Base-by-base conservation (phyloP, 2,329 filamentous ascomycete genomes). In the Sclerotinia glacialis region DNA sequence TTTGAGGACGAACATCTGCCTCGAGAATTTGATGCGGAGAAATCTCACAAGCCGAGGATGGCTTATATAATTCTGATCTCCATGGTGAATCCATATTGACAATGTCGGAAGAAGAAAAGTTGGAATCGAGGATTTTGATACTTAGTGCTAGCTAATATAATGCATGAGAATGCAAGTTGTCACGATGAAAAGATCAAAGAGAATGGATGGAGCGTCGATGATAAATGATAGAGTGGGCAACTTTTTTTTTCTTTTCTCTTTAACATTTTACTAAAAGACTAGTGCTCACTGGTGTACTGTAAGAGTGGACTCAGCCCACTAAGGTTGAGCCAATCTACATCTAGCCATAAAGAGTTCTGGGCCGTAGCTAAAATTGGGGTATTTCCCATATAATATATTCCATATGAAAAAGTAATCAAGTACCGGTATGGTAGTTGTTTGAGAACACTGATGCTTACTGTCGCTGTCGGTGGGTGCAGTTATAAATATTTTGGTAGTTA, bases 31-130 rank as follows among this genome's bases (percentile, higher is more conserved):
- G 44, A 37, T 67, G 61, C 44, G 70, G 70, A 21, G 70, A 64
- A n/a, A 72, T 65, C 64, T 72, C 72, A 65, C 71, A 72, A 44
- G 67, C 72, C 67, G 71, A 71, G 40, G 72, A 73, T 21, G 69
- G 68, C 18, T 34, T 67, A 46, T 72, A 72, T 62, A 68, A 66
- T n/a, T 67, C 62, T 42, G 46, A 16, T 52, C 65, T 70, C 72
- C 72, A 73, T 14, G 67, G 68, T 26, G 64, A 65, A 64, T 73
- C 68, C 70, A 73, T 72, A 8, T 28, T 37, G 49, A 53, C 23
- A 9, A 23, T 16, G 0, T 40, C n/a, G 31, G 34, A 23, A 46
- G n/a, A 49, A 60, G 26, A 37, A 59, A 26, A 23, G 7, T 18
- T 37, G 21, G 28, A 21, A n/a, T 28, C 16, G n/a, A 59, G 23